phyloP scores from a whole-genome alignment of 2,329 filamentous ascomycete genomes.

The Xylariales sp. region DNA sequence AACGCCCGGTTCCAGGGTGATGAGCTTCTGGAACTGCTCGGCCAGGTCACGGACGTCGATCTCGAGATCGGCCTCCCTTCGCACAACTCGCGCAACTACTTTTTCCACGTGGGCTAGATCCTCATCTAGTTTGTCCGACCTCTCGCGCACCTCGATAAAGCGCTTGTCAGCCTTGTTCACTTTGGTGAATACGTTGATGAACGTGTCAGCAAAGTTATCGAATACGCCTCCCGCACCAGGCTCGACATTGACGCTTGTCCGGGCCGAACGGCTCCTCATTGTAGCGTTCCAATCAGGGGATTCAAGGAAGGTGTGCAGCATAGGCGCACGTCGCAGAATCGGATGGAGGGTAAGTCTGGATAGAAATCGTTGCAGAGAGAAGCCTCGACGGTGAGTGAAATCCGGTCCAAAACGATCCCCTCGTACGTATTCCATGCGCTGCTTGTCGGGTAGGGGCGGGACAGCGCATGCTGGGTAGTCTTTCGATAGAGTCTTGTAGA shows the following conservation, averaged over 20 bases:
- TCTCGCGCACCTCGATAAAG: conserved; percentile 90
- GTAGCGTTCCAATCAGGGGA: conserved; percentile 94
- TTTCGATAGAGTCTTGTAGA: conserved; percentile 82
- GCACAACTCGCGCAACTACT: conserved; percentile 84
- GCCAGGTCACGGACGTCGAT: conserved; percentile 84
- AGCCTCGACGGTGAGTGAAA: conserved; percentile 83
- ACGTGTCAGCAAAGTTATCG: conserved; percentile 91
- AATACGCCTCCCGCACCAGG: conserved; percentile 67
- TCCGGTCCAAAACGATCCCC: conserved; percentile 92
- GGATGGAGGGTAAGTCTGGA: conserved; percentile 83
- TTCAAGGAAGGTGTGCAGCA: conserved; percentile 88
- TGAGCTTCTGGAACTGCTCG: conserved; percentile 91
- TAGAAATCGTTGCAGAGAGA: conserved; percentile 88
- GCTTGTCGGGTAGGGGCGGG: conserved; percentile 93
- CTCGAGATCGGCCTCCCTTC: conserved; percentile 83
- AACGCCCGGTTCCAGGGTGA: conserved; percentile 81
- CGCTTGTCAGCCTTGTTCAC: conserved; percentile 91
- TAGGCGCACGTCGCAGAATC: conserved; percentile 73
- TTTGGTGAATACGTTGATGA: conserved; percentile 96
- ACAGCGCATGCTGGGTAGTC: conserved; percentile 92
- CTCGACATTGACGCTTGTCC: conserved; percentile 51
- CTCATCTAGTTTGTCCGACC: conserved; percentile 89
- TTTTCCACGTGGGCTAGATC: conserved; percentile 92
- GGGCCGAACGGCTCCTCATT: conserved; percentile 73
- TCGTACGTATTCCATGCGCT: conserved; percentile 97